These are phyloP conservation scores for Aspergillus nanangensis DNA, from an alignment of 495 filamentous ascomycete species.

Conservation along the genomic window DNA sequence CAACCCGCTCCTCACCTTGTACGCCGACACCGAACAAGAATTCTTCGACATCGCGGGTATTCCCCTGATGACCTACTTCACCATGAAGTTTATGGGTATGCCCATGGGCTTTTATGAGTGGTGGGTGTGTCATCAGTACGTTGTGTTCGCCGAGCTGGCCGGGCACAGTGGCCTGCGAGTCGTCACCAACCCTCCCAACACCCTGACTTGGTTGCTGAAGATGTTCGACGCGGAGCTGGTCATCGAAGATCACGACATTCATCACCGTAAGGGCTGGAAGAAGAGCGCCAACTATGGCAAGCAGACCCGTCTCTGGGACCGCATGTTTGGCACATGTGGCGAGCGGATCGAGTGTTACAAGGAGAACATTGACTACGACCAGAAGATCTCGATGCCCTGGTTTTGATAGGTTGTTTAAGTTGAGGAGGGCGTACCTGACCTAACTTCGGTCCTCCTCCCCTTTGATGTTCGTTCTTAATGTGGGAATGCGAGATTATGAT, in stretches of 20 bases:
- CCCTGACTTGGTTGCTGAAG: constrained; percentile 23
- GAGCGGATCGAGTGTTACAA: constrained; percentile 25
- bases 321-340: constrained; percentile 31
- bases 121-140: constrained; percentile 38
- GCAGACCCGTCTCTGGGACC: constrained; percentile 38
- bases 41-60: constrained; percentile 35
- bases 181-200: constrained; percentile 25
- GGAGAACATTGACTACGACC: constrained; percentile 30
- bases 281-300: constrained; percentile 38
- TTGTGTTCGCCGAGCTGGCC: constrained; percentile 29
- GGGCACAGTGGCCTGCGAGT: constrained; percentile 33
- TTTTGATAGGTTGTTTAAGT: no score
- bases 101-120: constrained; percentile 39
- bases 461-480: neutral
- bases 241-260: constrained; percentile 37
- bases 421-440: no score
- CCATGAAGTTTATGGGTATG: constrained; percentile 25
- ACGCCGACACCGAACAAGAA: constrained; percentile 34
- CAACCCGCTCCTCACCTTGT: constrained; percentile 30
- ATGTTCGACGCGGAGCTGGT: constrained; percentile 28
- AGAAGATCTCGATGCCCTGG: constrained; percentile 26
- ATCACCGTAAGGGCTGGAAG: constrained; percentile 38
- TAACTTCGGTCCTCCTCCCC: neutral
- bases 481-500: neutral
- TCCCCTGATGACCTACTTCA: constrained; percentile 31